phyloP scores from a whole-genome alignment of 83 land plant species.

The Picea mariana region DNA sequence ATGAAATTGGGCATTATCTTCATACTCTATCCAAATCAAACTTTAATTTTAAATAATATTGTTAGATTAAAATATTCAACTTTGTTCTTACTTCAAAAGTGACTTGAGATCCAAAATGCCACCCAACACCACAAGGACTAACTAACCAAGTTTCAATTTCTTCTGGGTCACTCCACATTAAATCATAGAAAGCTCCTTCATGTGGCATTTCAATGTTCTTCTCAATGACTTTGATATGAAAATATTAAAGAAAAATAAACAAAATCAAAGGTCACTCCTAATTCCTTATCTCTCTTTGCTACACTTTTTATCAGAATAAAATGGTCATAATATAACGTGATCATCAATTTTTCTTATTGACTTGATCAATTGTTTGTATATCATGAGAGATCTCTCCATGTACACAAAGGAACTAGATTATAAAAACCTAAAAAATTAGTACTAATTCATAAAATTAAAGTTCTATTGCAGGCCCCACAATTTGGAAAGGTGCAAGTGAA shows the following conservation, averaged over 20 bases:
- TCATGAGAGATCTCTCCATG: slow-evolving; percentile 99
- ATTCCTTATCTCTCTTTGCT: not conserved
- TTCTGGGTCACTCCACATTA: slow-evolving; percentile 99
- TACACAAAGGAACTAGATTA: slow-evolving; percentile 86
- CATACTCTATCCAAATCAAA: not conserved
- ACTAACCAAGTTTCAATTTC: slow-evolving; percentile 99
- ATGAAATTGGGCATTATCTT: not conserved
- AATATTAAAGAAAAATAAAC: too few species aligned
- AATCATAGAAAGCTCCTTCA: slow-evolving; percentile 98
- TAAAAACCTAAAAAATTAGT: not conserved
- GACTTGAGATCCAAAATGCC: slow-evolving; percentile 98
- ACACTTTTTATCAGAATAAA: not conserved
- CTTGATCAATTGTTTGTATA: slow-evolving; percentile 97
- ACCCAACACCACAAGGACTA: slow-evolving; percentile 99
- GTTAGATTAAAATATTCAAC: not conserved
- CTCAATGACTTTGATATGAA: slow-evolving; percentile 92
- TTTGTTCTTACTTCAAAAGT: slow-evolving; percentile 76
- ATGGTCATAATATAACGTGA: too few species aligned
- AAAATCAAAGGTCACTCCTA: not conserved
- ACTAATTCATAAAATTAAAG: not conserved
- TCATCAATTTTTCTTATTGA: slow-evolving; percentile 8
- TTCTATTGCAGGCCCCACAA: not conserved
- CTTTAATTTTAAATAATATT: slow-evolving; percentile 5
- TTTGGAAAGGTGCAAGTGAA: not conserved
- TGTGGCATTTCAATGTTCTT: slow-evolving; percentile 98